phyloP scores from a whole-genome alignment of 2,329 filamentous ascomycete genomes.

The Ramichloridium luteum region DNA sequence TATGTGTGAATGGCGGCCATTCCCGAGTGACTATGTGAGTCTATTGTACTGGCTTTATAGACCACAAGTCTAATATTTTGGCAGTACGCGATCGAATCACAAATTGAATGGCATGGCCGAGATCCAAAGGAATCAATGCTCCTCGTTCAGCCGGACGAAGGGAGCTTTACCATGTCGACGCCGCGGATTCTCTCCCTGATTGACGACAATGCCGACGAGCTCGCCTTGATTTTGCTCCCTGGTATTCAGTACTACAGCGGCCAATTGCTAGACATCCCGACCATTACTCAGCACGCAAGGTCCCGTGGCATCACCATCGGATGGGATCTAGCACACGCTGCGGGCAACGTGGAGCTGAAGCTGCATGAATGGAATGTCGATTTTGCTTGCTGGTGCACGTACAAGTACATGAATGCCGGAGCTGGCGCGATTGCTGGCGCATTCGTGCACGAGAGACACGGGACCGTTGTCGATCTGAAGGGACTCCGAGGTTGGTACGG shows the following conservation, averaged over 20 bases:
- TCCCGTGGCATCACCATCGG: slow-evolving; percentile 59
- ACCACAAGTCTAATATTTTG: too few species aligned
- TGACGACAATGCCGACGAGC: slow-evolving; percentile 57
- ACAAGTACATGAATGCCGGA: slow-evolving; percentile 89
- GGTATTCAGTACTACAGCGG: slow-evolving; percentile 88
- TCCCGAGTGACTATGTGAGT: slow-evolving; percentile 70
- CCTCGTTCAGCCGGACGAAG: slow-evolving; percentile 50
- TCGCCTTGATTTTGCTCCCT: slow-evolving; percentile 67
- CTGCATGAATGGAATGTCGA: slow-evolving; percentile 86
- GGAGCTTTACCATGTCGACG: slow-evolving; percentile 50
- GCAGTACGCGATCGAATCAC: slow-evolving; percentile 74
- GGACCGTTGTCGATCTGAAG: slow-evolving; percentile 34
- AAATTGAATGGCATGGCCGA: slow-evolving; percentile 59
- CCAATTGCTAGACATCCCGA: slow-evolving; percentile 70
- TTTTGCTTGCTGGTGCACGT: slow-evolving; percentile 86
- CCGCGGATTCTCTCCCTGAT: slow-evolving; percentile 60
- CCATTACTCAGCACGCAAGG: slow-evolving; percentile 67
- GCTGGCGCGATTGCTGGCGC: slow-evolving; percentile 68
- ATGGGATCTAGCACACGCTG: slow-evolving; percentile 82
- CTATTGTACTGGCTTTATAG: neutral
- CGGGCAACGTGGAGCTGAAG: slow-evolving; percentile 65
- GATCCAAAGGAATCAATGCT: slow-evolving; percentile 59
- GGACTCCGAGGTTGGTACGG: slow-evolving; percentile 74
- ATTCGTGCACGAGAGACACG: slow-evolving; percentile 68
- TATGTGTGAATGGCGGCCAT: slow-evolving; percentile 76